Conservation (phyloP, 805 yeast species). For the Saturnispora kantuleensis region DNA sequence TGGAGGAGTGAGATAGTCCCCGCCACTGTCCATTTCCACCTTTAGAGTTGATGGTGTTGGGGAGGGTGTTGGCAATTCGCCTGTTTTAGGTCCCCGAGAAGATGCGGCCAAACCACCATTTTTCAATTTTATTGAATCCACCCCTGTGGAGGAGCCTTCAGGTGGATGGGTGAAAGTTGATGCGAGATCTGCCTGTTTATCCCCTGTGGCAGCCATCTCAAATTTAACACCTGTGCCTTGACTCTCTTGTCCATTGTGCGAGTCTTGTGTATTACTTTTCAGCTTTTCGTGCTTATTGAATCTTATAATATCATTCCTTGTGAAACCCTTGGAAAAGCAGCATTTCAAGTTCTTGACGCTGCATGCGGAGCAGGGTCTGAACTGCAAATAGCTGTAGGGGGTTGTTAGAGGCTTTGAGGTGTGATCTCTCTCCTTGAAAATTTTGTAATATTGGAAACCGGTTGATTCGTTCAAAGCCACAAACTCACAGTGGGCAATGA, state of each 20-base stretch:
- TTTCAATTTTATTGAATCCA: too few species aligned
- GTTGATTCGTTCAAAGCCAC: constrained; percentile 15
- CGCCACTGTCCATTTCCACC: not conserved
- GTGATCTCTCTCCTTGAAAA: constrained; percentile 16
- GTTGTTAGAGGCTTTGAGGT: constrained; percentile 5
- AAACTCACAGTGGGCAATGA: constrained; percentile 25
- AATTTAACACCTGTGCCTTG: not conserved
- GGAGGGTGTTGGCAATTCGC: constrained; percentile 7
- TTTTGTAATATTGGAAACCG: constrained; percentile 23
- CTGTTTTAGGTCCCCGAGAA: not conserved
- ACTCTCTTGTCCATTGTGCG: not conserved
- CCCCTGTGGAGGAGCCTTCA: too few species aligned
- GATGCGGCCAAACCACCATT: too few species aligned
- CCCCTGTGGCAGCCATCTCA: not conserved
- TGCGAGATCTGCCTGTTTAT: too few species aligned
- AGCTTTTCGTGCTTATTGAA: constrained; percentile 26
- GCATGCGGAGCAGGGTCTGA: constrained; percentile 49
- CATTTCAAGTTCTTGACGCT: constrained; percentile 36
- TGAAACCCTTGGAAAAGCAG: constrained; percentile 53
- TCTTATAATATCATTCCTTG: constrained; percentile 46
- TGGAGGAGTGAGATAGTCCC: not conserved
- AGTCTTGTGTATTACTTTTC: not conserved
- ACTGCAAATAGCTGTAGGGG: constrained; percentile 30
- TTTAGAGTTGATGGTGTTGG: not conserved
- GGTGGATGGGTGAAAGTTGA: too few species aligned